Evolutionary conservation across 257 asterid genomes (phyloP).

Genomic region (Fraxinus cuspidata): DNA sequence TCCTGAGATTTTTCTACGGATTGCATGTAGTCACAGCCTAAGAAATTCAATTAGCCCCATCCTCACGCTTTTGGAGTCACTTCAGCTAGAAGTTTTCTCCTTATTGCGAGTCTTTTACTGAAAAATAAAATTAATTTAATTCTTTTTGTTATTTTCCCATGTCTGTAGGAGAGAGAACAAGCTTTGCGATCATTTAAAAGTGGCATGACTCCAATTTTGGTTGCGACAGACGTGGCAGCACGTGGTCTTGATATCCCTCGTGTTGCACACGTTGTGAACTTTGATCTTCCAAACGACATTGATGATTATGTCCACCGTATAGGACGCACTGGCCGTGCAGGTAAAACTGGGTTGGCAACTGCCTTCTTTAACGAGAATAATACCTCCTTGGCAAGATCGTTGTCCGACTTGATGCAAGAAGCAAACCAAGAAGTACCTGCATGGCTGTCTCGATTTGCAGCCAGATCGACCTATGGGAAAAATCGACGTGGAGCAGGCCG

Average conservation of each 20-base stretch:
- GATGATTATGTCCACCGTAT: slow-evolving; percentile 98
- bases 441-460: slow-evolving; percentile 83
- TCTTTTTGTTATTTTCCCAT: neutral
- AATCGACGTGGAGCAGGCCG: slow-evolving; percentile 75
- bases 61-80: neutral
- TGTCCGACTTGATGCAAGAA: slow-evolving; percentile 89
- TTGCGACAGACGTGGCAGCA: slow-evolving; percentile 97
- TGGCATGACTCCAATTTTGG: slow-evolving; percentile 83
- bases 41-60: neutral
- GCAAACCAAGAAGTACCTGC: slow-evolving; percentile 97
- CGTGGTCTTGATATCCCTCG: slow-evolving; percentile 98
- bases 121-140: neutral
- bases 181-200: slow-evolving; percentile 90
- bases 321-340: slow-evolving; percentile 96
- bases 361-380: slow-evolving; percentile 88
- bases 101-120: neutral
- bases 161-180: slow-evolving; percentile 76
- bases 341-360: slow-evolving; percentile 85
- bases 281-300: slow-evolving; percentile 90
- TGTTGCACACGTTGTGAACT: slow-evolving; percentile 89
- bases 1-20: neutral
- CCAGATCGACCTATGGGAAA: slow-evolving; percentile 54
- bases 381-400: slow-evolving; percentile 67
- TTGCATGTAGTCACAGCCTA: neutral
- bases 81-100: neutral